Evolutionary conservation across 192 early-diverging fungal genomes (phyloP).

Genomic region (Backusella tarrabulga): DNA sequence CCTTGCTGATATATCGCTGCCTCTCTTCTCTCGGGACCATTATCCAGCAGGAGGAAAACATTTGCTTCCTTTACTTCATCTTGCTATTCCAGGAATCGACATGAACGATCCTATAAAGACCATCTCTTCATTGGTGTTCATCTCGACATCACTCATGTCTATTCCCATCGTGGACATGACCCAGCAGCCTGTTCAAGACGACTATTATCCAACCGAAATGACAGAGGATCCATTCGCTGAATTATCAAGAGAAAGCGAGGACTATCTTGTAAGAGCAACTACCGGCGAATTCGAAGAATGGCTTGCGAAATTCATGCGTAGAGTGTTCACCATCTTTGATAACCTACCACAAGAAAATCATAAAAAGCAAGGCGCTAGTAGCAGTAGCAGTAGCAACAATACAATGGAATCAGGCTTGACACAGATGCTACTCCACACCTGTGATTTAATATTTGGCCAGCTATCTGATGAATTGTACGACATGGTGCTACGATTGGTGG

Average conservation of each 20-base stretch:
- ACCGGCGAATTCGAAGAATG: constrained; percentile 88
- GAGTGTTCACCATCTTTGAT: constrained; percentile 76
- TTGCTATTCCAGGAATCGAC: constrained; percentile 89
- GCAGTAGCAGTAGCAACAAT: background rate
- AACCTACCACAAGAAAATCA: constrained; percentile 70
- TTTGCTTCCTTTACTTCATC: constrained; percentile 70
- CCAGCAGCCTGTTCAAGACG: constrained; percentile 16
- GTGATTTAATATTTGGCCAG: constrained; percentile 68
- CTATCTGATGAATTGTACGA: constrained; percentile 63
- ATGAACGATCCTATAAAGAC: constrained; percentile 91
- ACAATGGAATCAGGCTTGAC: constrained; percentile 47
- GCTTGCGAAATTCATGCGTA: constrained; percentile 77
- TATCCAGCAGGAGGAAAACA: constrained; percentile 88
- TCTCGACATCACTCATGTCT: constrained; percentile 59
- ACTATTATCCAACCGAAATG: constrained; percentile 29
- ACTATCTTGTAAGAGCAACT: constrained; percentile 63
- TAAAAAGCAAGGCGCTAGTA: constrained; percentile 37
- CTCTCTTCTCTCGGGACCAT: constrained; percentile 69
- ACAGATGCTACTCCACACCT: constrained; percentile 58
- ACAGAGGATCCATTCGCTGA: constrained; percentile 37
- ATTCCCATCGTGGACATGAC: constrained; percentile 70
- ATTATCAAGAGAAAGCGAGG: constrained; percentile 61
- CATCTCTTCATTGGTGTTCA: constrained; percentile 65
- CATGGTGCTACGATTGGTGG: constrained; percentile 56
- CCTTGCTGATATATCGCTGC: constrained; percentile 65